Base-by-base conservation (phyloP, 768 basidiomycete genomes). In the Psilocybe azurescens region DNA sequence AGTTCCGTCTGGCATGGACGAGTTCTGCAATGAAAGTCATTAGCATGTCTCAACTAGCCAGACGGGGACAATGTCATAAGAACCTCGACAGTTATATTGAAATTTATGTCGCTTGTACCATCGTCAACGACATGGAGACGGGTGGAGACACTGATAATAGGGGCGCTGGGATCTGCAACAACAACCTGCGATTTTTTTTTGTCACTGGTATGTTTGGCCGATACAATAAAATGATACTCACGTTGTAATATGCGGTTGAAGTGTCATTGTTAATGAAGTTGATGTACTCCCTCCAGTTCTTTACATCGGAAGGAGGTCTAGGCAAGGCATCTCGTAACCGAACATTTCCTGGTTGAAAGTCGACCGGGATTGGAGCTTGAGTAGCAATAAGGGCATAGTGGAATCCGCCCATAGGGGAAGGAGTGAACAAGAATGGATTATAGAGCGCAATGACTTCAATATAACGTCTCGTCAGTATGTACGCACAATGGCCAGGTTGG, bases 241-340 rank as follows among this genome's bases (percentile, higher is more conserved):
- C 52, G 16, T 53, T 53, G 16, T 32, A 53, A 20, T 36, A 53
- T 3, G 10, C 33, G 30, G 52, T 53, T 3, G 52, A 53, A n/a
- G 52, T 53, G 30, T 53, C 52, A 14, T 8, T 53, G 33, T 16
- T 53, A 11, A 53, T 36, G 33, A 53, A 53, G 13, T 53, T 24
- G 32, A 53, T 32, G 16, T 36, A 7, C 11, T 53, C 52, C n/a
- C 16, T 14, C 52, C 52, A 53, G 16, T 53, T 53, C 33, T 53
- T 53, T 16, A 16, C 52, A 18, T 53, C 52, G 3, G 52, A 1
- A 38, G 52, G 52, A 36, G 52, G 52, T 7, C 5, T 1, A 18
- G 52, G 32, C 52, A 53, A 53, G 14, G 52, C 33, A 14, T 53
- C 52, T 36, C 52, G 11, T n/a, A 53, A 38, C 4, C 52, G 52